Conservation (phyloP, 108 stramenopile species). For the Skeletonema menzelii region DNA sequence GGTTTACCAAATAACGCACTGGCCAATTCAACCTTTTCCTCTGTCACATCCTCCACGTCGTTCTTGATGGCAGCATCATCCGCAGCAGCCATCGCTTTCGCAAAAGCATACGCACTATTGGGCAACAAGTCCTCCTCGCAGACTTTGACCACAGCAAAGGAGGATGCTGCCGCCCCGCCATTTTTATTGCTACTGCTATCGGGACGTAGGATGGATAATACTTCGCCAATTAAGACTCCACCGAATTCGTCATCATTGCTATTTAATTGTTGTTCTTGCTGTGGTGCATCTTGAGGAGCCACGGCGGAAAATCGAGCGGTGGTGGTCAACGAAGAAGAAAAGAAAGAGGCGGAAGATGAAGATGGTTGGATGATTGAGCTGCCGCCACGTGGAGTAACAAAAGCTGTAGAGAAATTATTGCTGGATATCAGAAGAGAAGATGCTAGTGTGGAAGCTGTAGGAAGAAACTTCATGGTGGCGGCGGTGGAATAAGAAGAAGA, state of each 20-base stretch:
- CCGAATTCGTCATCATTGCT: background rate
- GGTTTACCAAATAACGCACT: conserved; percentile 16
- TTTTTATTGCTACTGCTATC: background rate
- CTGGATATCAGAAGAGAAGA: background rate
- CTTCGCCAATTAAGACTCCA: background rate
- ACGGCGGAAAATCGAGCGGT: background rate
- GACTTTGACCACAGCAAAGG: conserved; percentile 28
- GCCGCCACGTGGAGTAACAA: background rate
- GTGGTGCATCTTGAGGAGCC: background rate
- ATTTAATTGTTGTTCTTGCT: background rate
- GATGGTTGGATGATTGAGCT: background rate
- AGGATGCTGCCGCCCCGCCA: conserved; percentile 1
- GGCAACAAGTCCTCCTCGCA: background rate
- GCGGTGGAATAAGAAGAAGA: background rate
- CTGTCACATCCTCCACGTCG: background rate
- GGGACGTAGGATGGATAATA: background rate
- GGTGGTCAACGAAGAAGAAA: background rate
- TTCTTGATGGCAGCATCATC: background rate
- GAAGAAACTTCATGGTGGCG: background rate
- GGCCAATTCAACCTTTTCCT: conserved; percentile 26
- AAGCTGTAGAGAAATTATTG: background rate
- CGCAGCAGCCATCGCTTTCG: background rate
- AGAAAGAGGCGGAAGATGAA: background rate
- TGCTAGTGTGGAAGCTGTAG: background rate
- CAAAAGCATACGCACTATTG: background rate